Conservation (phyloP, 1,139 yeast species). For the Saccharomyces hybrid region DNA sequence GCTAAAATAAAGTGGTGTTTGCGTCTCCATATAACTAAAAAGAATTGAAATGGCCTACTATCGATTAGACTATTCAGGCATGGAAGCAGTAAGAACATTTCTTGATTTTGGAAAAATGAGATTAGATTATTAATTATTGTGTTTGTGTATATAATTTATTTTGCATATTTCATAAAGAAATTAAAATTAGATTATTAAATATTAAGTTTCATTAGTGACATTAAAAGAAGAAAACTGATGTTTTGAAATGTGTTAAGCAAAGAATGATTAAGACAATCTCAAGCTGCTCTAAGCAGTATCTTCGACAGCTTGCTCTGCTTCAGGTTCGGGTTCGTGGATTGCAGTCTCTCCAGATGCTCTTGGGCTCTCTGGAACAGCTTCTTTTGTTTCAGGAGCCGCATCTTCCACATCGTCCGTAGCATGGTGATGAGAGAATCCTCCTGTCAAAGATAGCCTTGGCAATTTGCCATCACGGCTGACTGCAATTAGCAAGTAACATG, state of each 20-base stretch:
- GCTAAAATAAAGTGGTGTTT: not conserved
- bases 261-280: not conserved
- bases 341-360: slow-evolving; percentile 1
- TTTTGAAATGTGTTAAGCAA: not conserved
- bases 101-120: not conserved
- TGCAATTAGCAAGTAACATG: slow-evolving; percentile 25
- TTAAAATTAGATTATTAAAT: not conserved
- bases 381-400: not conserved
- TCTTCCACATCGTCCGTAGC: slow-evolving; percentile 14
- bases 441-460: slow-evolving; percentile 12
- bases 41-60: not conserved
- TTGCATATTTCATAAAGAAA: not conserved
- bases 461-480: slow-evolving; percentile 9
- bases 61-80: too few species aligned
- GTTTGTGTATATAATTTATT: not conserved
- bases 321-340: slow-evolving; percentile 32
- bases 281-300: slow-evolving; percentile 1
- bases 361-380: slow-evolving; percentile 1
- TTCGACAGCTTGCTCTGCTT: slow-evolving; percentile 19
- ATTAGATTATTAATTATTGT: not conserved
- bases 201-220: not conserved
- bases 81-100: not conserved
- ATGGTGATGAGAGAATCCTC: slow-evolving; percentile 26
- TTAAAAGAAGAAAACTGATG: not conserved
- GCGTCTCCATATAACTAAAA: not conserved